These are phyloP conservation scores for Triticum timopheevii DNA, from an alignment of 176 grass and related monocot genomes.

Conservation along the genomic window DNA sequence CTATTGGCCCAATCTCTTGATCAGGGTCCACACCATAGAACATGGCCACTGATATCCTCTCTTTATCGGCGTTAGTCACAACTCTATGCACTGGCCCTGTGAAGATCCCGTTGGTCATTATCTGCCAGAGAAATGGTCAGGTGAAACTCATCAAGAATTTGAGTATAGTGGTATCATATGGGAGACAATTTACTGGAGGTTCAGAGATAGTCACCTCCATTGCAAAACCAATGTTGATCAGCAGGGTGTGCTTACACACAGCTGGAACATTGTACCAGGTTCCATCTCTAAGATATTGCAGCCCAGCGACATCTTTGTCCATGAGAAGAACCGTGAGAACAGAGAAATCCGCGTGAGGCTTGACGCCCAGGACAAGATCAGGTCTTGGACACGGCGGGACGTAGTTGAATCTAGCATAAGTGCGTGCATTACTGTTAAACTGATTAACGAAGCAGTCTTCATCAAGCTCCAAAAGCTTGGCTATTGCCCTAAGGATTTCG, in stretches of 20 bases:
- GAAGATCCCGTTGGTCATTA: constrained; percentile 40
- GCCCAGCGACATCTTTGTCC: constrained; percentile 46
- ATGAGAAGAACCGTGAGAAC: constrained; percentile 43
- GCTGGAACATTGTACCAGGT: constrained; percentile 38
- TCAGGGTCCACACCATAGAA: neutral
- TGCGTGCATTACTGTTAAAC: constrained; percentile 15
- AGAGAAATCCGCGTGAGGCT: constrained; percentile 44
- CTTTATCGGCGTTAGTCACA: constrained; percentile 18
- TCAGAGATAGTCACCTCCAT: constrained; percentile 37
- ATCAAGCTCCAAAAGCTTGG: constrained; percentile 22
- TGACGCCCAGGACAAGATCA: constrained; percentile 49
- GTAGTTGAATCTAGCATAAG: constrained; percentile 41
- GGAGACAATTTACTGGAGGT: neutral
- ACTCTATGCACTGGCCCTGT: constrained; percentile 50
- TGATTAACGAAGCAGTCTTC: constrained; percentile 25
- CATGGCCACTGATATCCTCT: neutral
- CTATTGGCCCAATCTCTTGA: neutral
- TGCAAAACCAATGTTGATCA: constrained; percentile 36
- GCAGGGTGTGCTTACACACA: neutral
- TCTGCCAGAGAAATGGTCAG: neutral
- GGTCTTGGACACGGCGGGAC: constrained; percentile 45
- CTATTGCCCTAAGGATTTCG: constrained; percentile 14
- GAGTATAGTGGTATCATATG: neutral
- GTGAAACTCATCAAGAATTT: too few relatives aligned
- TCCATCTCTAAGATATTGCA: constrained; percentile 44